Conservation (phyloP, 2,329 filamentous ascomycete genomes). For the Paecilomyces sp. region DNA sequence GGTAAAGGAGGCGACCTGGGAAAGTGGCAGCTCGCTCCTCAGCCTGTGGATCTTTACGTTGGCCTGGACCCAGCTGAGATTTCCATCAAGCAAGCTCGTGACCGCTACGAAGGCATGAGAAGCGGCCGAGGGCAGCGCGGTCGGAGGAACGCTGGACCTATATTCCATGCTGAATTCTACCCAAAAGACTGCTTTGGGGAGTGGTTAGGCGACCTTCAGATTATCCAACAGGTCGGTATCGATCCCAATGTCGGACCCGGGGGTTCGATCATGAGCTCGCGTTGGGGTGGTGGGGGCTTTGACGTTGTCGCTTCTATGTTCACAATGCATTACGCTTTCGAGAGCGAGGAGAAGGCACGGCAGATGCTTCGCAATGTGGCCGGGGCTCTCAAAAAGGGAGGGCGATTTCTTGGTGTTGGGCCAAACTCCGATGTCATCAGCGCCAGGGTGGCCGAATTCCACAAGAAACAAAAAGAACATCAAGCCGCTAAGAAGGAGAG, state of each 20-base stretch:
- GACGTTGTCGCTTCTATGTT: conserved; percentile 99
- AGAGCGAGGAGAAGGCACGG: conserved; percentile 80
- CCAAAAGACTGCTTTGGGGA: conserved; percentile 91
- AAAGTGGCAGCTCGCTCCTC: conserved; percentile 94
- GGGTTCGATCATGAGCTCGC: conserved; percentile 50
- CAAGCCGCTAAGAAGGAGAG: conserved; percentile 32
- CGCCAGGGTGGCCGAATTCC: conserved; percentile 68
- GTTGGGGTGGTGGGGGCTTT: conserved; percentile 70
- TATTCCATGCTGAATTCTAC: conserved; percentile 82
- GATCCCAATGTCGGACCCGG: conserved; percentile 61
- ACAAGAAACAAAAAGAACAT: conserved; percentile 49
- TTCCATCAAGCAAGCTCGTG: conserved; percentile 81
- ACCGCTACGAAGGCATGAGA: conserved; percentile 70
- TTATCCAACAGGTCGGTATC: conserved; percentile 82
- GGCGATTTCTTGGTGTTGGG: conserved; percentile 88
- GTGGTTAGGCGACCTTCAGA: conserved; percentile 70
- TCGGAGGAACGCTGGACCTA: conserved; percentile 42
- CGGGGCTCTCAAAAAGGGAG: conserved; percentile 83
- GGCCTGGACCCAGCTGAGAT: conserved; percentile 89
- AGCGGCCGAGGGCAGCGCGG: conserved; percentile 48
- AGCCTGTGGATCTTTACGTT: conserved; percentile 85
- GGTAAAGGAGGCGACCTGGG: conserved; percentile 92
- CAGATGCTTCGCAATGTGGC: conserved; percentile 93
- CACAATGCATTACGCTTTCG: conserved; percentile 97
- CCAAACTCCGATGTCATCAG: conserved; percentile 93